Conservation (phyloP, 2,329 filamentous ascomycete species). For the Chrysoporthe cubensis region DNA sequence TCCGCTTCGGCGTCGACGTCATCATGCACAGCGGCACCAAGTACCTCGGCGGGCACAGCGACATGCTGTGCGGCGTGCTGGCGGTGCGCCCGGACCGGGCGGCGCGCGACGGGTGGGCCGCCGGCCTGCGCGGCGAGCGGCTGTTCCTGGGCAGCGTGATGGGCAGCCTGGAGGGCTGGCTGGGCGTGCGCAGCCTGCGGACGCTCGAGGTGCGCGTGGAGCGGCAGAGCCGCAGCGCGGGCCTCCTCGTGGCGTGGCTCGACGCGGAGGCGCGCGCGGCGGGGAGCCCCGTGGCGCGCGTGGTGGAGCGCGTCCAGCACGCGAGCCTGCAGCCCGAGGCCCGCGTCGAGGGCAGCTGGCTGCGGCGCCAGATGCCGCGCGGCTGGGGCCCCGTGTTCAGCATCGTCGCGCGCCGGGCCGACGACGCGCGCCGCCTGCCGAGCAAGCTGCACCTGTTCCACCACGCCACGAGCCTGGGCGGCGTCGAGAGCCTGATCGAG, state of each 20-base stretch:
- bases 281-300: slow-evolving; percentile 46
- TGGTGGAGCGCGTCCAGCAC: slow-evolving; percentile 70
- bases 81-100: slow-evolving; percentile 58
- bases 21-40: slow-evolving; percentile 95
- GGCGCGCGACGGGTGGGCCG: slow-evolving; percentile 56
- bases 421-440: slow-evolving; percentile 70
- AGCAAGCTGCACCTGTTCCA: slow-evolving; percentile 83
- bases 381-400: slow-evolving; percentile 91
- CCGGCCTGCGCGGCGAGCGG: slow-evolving; percentile 67
- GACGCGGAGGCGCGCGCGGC: slow-evolving; percentile 48
- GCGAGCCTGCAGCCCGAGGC: slow-evolving; percentile 76
- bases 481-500: slow-evolving; percentile 94
- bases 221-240: slow-evolving; percentile 74
- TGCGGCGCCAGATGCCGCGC: slow-evolving; percentile 85
- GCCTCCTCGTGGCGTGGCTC: slow-evolving; percentile 74
- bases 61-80: slow-evolving; percentile 87
- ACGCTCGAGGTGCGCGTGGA: slow-evolving; percentile 83
- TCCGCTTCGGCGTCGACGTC: slow-evolving; percentile 77
- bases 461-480: slow-evolving; percentile 91
- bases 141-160: slow-evolving; percentile 81
- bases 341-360: slow-evolving; percentile 67
- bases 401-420: slow-evolving; percentile 65
- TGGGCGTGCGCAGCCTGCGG: slow-evolving; percentile 82
- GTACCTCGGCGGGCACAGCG: slow-evolving; percentile 94
- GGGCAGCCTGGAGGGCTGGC: slow-evolving; percentile 89